A percentile compares a stretch with the other conserved stretches of the same genome.
phyloP scores from a whole-genome alignment of 805 yeast genomes.

The Saturnispora besseyi region DNA sequence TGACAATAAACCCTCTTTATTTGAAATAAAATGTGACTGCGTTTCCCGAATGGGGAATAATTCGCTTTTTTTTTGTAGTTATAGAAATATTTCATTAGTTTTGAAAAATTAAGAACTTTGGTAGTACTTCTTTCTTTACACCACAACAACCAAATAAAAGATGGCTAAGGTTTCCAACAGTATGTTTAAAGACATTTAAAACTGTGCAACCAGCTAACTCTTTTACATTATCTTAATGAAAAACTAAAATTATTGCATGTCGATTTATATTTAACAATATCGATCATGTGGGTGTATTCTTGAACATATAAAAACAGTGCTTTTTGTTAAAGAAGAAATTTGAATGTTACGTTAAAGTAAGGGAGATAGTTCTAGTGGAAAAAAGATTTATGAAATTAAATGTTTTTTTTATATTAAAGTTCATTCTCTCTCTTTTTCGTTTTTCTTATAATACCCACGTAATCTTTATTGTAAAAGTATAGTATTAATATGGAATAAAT shows the following conservation, averaged over 20 bases:
- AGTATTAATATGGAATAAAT: not conserved
- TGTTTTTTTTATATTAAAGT: too few relatives aligned
- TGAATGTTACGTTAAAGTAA: too few relatives aligned
- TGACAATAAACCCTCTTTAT: not conserved
- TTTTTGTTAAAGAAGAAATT: not conserved
- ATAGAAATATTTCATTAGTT: not conserved
- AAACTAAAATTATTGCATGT: constrained; percentile 3
- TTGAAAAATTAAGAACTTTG: not conserved
- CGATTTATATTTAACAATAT: not conserved
- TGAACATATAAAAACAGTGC: not conserved
- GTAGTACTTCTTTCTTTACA: not conserved
- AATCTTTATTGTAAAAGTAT: not conserved
- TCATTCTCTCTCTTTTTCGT: too few relatives aligned
- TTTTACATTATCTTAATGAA: too few relatives aligned
- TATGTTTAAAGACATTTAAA: constrained; percentile 14
- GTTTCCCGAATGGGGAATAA: not conserved
- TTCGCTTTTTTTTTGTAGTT: not conserved
- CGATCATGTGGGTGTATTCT: constrained; percentile 9
- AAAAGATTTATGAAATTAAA: too few relatives aligned
- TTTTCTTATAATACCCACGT: not conserved
- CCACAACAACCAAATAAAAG: constrained; percentile 15
- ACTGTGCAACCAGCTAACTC: not conserved
- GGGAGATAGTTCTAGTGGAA: too few relatives aligned
- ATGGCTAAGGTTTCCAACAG: constrained; percentile 32
- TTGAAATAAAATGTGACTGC: not conserved